Evolutionary conservation across 140 eudicot species (phyloP).

Genomic region (Oenanthe javanica): DNA sequence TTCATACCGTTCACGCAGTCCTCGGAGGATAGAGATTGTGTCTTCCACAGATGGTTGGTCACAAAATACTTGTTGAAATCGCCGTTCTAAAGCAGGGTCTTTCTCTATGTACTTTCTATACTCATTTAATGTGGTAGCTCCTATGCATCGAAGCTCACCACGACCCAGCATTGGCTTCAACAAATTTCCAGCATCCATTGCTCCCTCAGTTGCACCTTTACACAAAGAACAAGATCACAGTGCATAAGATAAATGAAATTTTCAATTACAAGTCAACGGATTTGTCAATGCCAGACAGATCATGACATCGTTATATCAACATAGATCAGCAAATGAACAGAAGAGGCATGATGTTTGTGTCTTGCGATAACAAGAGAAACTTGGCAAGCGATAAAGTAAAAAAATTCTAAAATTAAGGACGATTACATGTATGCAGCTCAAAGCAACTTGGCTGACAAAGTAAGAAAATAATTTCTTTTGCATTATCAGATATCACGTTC

Average conservation of each 20-base stretch:
- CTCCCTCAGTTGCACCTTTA: conserved; percentile 83
- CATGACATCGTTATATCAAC: background rate
- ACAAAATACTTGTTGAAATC: conserved; percentile 93
- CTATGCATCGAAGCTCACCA: conserved; percentile 92
- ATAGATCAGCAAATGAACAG: background rate
- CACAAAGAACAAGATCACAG: conserved; percentile 6
- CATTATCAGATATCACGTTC: background rate
- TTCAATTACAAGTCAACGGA: background rate
- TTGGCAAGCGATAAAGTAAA: background rate
- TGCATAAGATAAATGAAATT: background rate
- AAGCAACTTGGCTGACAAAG: background rate
- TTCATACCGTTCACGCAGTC: conserved; percentile 91
- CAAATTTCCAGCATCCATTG: conserved; percentile 93
- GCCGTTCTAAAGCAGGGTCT: conserved; percentile 88
- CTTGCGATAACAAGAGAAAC: background rate
- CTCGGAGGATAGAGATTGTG: conserved; percentile 86
- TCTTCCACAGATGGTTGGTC: conserved; percentile 90
- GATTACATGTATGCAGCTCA: background rate
- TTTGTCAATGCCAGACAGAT: background rate
- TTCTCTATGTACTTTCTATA: conserved; percentile 88
- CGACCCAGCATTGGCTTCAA: conserved; percentile 94
- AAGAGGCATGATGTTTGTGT: background rate
- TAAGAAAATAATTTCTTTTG: background rate
- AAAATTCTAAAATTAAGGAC: background rate
- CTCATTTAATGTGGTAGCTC: conserved; percentile 89